Base-by-base conservation (phyloP, 495 filamentous ascomycete genomes). In the Xylaria intraflava region DNA sequence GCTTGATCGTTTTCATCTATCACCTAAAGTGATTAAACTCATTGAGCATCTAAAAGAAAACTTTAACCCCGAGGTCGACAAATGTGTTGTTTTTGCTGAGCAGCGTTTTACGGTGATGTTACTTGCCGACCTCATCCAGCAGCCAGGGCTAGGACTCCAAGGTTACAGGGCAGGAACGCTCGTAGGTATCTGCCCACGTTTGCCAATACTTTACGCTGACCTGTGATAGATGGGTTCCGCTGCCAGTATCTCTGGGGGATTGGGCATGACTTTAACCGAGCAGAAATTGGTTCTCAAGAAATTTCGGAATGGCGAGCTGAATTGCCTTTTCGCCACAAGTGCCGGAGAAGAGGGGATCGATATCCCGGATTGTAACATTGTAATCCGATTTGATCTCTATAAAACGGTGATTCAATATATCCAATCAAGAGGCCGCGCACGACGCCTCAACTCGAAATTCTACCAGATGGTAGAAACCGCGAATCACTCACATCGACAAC, bases 331-430 rank as follows among this genome's bases (percentile, higher is more conserved):
- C 65, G 85, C 90, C 31, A 96, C 93, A 3, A 90, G 89, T 1
- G 87, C 96, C 3, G 93, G 87, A 2, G 93, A 98, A 66, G 93
- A 98, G 69, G 93, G 93, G 5, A 80, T 98, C 29, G 93, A 98
- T 69, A 91, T 97, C 40, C 91, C 92, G 0, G 89, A 95, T 59
- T 98, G 93, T 76, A 96, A 95, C 58, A 68, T 94, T 12, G 82
- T 98, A 20, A 80, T 98, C 45, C 78, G 85, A 19, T 98, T 96
- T 62, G 86, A 96, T 66, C 77, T 96, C n/a, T 95, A 90, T 67
- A 67, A 79, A 9, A 96, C 93, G 0, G 74, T 96, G 65, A 97
- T 98, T 51, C 89, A 95, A 64, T 97, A 96, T 66, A 85, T 98
- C 16, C 93, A 98, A 66, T 96, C 91, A 17, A 79, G 90, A 31